A percentile compares a stretch with the other conserved stretches of the same genome.
phyloP scores from a whole-genome alignment of 371 early-diverging fungal species.

The Apophysomyces ossiformis region DNA sequence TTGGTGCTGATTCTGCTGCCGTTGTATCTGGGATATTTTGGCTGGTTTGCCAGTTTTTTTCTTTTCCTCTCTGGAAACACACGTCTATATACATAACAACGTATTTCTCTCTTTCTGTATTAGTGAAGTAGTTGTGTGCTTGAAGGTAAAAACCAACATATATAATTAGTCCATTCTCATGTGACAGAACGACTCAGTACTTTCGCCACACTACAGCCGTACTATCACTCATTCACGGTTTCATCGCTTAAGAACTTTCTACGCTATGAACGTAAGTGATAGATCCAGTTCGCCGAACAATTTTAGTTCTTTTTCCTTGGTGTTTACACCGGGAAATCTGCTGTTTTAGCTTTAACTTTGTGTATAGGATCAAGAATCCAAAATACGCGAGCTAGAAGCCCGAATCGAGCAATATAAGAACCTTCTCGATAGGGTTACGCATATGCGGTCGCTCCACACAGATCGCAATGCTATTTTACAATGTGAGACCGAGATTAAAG shows the following conservation, averaged over 20 bases:
- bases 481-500: constrained; percentile 79
- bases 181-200: background rate
- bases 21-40: background rate
- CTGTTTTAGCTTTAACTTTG: background rate
- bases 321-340: background rate
- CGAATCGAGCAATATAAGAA: constrained; percentile 71
- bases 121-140: background rate
- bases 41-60: background rate
- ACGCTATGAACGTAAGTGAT: background rate
- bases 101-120: background rate
- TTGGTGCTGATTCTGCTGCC: background rate
- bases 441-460: constrained; percentile 67
- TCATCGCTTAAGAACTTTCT: background rate
- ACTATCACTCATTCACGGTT: background rate
- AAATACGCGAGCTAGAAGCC: constrained; percentile 57
- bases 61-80: background rate
- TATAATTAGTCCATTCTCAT: background rate
- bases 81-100: background rate
- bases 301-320: background rate
- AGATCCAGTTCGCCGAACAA: background rate
- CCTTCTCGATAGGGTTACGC: constrained; percentile 70
- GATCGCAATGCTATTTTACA: constrained; percentile 76
- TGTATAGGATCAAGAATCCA: constrained; percentile 17
- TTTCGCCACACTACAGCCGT: background rate
- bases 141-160: background rate